These are phyloP conservation scores for Cruciata laevipes DNA, from an alignment of 257 asterid species.

Conservation along the genomic window DNA sequence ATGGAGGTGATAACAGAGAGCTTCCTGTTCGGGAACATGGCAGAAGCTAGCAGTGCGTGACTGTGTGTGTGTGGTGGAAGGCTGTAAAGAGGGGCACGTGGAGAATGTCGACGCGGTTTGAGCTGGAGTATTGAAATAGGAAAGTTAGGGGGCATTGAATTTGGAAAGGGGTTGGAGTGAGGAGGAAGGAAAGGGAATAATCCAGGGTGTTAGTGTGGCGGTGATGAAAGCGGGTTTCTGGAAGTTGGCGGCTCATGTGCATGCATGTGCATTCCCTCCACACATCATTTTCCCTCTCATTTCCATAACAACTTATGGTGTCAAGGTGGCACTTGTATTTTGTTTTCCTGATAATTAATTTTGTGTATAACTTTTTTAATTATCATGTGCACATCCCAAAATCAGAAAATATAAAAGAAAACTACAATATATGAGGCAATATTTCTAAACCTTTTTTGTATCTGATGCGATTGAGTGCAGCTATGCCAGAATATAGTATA, in stretches of 20 bases:
- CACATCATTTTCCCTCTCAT: not conserved
- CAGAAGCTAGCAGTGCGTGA: not conserved
- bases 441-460: no score
- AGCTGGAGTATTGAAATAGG: conserved; percentile 35
- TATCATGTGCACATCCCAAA: no score
- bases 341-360: no score
- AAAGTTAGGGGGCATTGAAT: conserved; percentile 38
- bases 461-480: no score
- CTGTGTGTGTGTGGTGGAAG: not conserved
- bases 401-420: no score
- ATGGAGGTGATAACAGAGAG: not conserved
- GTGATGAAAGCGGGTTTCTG: conserved; percentile 16
- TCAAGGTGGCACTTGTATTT: not conserved
- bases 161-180: conserved; percentile 34
- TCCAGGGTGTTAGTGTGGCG: conserved; percentile 45
- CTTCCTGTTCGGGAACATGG: conserved; percentile 30
- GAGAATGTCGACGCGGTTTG: conserved; percentile 12
- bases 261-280: conserved; percentile 13
- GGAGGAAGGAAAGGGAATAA: conserved; percentile 46
- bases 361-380: no score
- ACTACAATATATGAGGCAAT: no score
- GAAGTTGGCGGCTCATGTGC: conserved; percentile 14
- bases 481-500: no score
- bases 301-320: not conserved
- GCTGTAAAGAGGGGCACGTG: conserved; percentile 8